These are phyloP conservation scores for Bryoglossum gracile DNA, from an alignment of 495 filamentous ascomycete species.

Conservation along the genomic window DNA sequence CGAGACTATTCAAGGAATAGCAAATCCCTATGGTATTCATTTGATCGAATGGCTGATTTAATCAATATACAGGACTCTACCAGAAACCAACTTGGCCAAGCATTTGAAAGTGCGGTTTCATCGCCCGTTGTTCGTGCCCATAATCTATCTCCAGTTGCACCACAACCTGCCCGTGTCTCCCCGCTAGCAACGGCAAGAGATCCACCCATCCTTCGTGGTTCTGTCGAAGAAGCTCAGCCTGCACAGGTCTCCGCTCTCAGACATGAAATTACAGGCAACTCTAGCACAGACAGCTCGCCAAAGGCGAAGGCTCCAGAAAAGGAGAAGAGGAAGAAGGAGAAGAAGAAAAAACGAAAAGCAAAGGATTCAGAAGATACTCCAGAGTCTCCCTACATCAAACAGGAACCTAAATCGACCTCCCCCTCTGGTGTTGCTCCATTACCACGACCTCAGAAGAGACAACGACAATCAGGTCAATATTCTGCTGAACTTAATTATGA, in stretches of 20 bases:
- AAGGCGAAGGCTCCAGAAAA: conserved; percentile 23
- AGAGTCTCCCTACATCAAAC: conserved; percentile 65
- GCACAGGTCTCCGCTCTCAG: conserved; percentile 45
- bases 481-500: conserved; percentile 35
- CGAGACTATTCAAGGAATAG: neutral
- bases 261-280: conserved; percentile 25
- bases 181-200: conserved; percentile 60
- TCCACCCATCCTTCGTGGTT: conserved; percentile 38
- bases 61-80: neutral
- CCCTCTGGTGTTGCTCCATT: conserved; percentile 52
- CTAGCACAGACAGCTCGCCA: conserved; percentile 45
- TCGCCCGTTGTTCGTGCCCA: conserved; percentile 25
- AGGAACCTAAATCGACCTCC: conserved; percentile 79
- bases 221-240: conserved; percentile 28
- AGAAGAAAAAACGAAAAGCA: conserved; percentile 44
- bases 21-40: neutral
- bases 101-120: conserved; percentile 6
- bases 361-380: conserved; percentile 31
- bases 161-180: conserved; percentile 75
- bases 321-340: conserved; percentile 23
- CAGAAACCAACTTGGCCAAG: conserved; percentile 10
- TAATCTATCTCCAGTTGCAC: conserved; percentile 64
- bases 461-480: conserved; percentile 43
- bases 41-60: conserved; percentile 2
- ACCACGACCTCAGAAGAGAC: conserved; percentile 42